These are phyloP conservation scores for Wickerhamomyces chambardii DNA, from an alignment of 805 yeast species.

Conservation along the genomic window DNA sequence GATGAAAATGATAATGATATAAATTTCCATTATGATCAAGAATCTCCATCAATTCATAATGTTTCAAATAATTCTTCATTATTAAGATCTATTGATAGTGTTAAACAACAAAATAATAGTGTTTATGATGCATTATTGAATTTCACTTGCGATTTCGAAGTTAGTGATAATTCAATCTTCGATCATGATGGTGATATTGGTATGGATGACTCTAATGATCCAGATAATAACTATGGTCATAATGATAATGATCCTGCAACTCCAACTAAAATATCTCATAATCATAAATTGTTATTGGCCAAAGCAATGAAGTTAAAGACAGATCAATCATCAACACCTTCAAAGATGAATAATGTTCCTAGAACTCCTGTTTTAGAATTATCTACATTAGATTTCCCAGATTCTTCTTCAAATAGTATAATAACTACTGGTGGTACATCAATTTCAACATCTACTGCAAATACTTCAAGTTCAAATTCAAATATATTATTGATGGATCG, in stretches of 20 bases:
- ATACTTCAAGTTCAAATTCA: no score
- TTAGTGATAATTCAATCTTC: constrained; percentile 18
- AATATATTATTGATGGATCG: no score
- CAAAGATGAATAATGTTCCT: constrained; percentile 19
- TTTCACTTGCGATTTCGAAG: constrained; percentile 33
- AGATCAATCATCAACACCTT: constrained; percentile 11
- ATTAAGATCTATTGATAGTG: constrained; percentile 23
- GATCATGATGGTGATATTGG: constrained; percentile 9
- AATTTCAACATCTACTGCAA: not conserved
- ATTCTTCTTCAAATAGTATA: constrained; percentile 11
- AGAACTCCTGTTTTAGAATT: constrained; percentile 17
- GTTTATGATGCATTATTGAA: constrained; percentile 29
- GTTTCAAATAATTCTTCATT: constrained; percentile 3
- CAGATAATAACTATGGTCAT: no score
- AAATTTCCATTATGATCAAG: constrained; percentile 1
- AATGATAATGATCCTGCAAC: constrained; percentile 30
- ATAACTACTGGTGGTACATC: constrained; percentile 13
- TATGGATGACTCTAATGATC: no score
- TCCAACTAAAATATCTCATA: constrained; percentile 27
- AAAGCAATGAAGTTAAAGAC: constrained; percentile 10
- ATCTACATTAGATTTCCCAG: constrained; percentile 11
- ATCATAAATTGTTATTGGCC: constrained; percentile 8
- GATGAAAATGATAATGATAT: not conserved
- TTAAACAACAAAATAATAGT: constrained; percentile 17
- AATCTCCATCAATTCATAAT: constrained; percentile 11